These are phyloP conservation scores for Malus hybrid DNA, from an alignment of 331 rosid species.

Conservation along the genomic window DNA sequence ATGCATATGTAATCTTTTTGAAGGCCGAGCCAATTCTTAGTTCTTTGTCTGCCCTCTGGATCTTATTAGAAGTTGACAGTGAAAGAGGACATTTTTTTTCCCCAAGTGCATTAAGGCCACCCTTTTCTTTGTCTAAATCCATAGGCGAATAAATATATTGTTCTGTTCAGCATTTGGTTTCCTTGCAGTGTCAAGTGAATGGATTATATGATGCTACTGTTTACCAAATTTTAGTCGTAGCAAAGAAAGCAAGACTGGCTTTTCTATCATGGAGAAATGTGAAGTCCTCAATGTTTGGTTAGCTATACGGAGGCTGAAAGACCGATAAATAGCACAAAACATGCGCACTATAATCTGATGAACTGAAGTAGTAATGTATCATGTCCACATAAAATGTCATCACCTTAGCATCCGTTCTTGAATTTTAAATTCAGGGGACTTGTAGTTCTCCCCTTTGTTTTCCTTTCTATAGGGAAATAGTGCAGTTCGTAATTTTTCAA, in stretches of 20 bases:
- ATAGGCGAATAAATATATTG: not conserved
- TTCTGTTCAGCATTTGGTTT: not conserved
- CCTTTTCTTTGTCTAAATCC: not conserved
- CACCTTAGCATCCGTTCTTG: not conserved
- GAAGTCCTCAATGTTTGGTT: not conserved
- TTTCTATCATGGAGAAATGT: not conserved
- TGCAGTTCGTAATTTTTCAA: too few relatives aligned
- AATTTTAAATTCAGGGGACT: not conserved
- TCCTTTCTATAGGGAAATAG: not conserved
- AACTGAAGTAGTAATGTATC: not conserved
- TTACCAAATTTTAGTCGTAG: not conserved
- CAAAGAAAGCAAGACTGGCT: not conserved
- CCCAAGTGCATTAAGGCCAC: not conserved
- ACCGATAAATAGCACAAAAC: not conserved
- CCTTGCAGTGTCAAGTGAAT: not conserved
- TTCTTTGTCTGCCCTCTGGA: not conserved
- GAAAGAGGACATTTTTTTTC: not conserved
- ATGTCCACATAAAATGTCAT: not conserved
- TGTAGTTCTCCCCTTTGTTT: not conserved
- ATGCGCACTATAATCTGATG: not conserved
- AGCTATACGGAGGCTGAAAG: not conserved
- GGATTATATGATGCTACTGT: not conserved
- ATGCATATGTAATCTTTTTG: not conserved
- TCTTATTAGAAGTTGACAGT: not conserved
- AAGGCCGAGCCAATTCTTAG: not conserved